Base-by-base conservation (phyloP, 176 grass and related monocot species). In the Zoysia pacifica region DNA sequence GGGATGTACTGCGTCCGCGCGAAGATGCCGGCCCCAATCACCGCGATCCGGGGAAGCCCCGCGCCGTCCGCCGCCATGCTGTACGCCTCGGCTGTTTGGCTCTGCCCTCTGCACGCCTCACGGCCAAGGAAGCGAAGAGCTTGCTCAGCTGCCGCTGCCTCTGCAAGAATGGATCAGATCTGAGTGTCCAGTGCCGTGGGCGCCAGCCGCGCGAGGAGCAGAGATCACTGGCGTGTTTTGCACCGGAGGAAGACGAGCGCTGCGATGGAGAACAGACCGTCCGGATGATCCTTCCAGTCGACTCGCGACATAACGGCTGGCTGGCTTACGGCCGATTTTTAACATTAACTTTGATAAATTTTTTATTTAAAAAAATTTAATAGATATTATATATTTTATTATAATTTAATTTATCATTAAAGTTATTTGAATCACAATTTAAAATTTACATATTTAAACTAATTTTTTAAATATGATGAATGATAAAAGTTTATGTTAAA, bases 1-100 rank as follows among this genome's bases (percentile, higher is more conserved):
- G 90, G 92, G 77, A 94, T 91, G 78, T 94, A 98, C 77, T 94
- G 95, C 11, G 95, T 94, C 35, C 95, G 92, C 6, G 72, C 95
- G 60, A 98, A 98, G 90, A 86, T 93, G 38, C 92, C 92, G 36
- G 92, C 95, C 36, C 92, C 95, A 65, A 91, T 37, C 74, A 98
- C 68, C 9, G 95, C 92, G 73, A 98, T 94, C 66, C 73, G 77
- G 19, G 92, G 95, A 36, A 85, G 88, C 48, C 15, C 78, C 6
- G 7, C 61, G 80, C 48, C 46, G 2, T 75, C 15, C 48, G 3
- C 12, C 5, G 72, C 58, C 87, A 89, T 89, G 18, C 47, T 46
- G 19, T 47, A 18, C 42, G 12, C 43, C 44, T 58, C 49, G 7
- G 28, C 48, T 76, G 20, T 20, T 35, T 4, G 64, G 11, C 9